Evolutionary conservation across 371 early-diverging fungal species (phyloP), one percentile per base, ranked within the genome.

Genomic region (Apophysomyces ossiformis): DNA sequence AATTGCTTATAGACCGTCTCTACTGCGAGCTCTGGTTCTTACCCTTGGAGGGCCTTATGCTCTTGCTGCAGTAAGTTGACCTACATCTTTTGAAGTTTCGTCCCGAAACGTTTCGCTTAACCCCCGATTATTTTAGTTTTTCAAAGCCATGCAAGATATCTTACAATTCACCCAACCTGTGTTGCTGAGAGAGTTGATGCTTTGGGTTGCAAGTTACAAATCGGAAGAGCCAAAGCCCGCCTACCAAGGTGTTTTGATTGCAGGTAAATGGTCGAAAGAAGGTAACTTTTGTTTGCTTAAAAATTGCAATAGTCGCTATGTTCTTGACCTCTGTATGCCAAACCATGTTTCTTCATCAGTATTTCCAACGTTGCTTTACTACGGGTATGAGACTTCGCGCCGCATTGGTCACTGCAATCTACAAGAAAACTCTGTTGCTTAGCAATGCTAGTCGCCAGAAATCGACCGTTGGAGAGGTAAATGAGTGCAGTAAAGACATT

Each of bases 301-400:
- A 15, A 65, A 13, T n/a, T 26, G 32, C 47, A 43, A 38, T 72
- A 68, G 68, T 83, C 11, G 71, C 87, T 46, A 98, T 98, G 97
- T 86, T 97, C 45, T 16, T 86, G 0, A 87, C 91, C 36, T 93
- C 96, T 50, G 61, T 93, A 7, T 69, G 83, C n/a, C 96, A 98
- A 74, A 94, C 96, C 1, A 71, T 90, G 60, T 85, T 94, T 36
- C 84, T 96, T 64, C 97, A 97, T 71, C 97, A 95, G 71, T 95
- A 95, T 79, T 95, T 96, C 71, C 95, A 94, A 61, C 82, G 88
- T 8, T 89, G 90, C 67, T 86, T 92, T 68, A 69, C 81, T 13
- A 89, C 90, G 0, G 94, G 94, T 41, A 91, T 94, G 92, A 87
- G 90, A 73, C 73, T 94, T 13, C 90, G 94, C 45, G 84, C 94